Percentiles rank a stretch among this genome's conserved stretches.
phyloP scores from a whole-genome alignment of 1,284 basidiomycete genomes.

The Malassezia equina region DNA sequence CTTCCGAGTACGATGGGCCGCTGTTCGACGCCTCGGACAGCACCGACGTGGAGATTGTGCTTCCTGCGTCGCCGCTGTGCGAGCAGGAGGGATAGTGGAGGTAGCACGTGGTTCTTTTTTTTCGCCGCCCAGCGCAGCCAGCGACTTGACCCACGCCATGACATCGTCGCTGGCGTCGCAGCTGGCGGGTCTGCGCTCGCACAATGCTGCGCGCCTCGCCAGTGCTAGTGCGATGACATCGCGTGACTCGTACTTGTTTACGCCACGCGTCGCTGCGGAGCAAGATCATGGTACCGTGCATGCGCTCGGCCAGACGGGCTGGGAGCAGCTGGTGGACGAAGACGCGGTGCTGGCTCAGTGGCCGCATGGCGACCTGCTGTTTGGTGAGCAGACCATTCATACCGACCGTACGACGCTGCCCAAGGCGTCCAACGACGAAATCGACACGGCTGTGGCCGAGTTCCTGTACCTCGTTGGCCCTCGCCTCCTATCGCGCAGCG shows the following conservation, averaged over 20 bases:
- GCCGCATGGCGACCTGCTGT: conserved; percentile 59
- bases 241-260: conserved; percentile 70
- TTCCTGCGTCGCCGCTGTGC: neutral
- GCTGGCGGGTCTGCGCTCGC: conserved; percentile 67
- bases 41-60: neutral
- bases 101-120: neutral
- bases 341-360: conserved; percentile 27
- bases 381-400: conserved; percentile 66
- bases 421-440: conserved; percentile 57
- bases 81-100: neutral
- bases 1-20: neutral
- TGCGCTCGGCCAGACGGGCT: conserved; percentile 69
- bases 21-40: neutral
- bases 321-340: conserved; percentile 56
- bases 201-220: conserved; percentile 66
- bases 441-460: conserved; percentile 58
- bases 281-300: conserved; percentile 66
- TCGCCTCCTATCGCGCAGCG: conserved; percentile 69
- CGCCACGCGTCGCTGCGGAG: conserved; percentile 34
- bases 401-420: conserved; percentile 73
- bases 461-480: conserved; percentile 67
- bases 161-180: conserved; percentile 71
- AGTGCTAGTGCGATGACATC: conserved; percentile 56
- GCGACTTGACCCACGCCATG: conserved; percentile 50
- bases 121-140: neutral